phyloP scores from a whole-genome alignment of 2,329 filamentous ascomycete genomes.

The Botrytis medusae region DNA sequence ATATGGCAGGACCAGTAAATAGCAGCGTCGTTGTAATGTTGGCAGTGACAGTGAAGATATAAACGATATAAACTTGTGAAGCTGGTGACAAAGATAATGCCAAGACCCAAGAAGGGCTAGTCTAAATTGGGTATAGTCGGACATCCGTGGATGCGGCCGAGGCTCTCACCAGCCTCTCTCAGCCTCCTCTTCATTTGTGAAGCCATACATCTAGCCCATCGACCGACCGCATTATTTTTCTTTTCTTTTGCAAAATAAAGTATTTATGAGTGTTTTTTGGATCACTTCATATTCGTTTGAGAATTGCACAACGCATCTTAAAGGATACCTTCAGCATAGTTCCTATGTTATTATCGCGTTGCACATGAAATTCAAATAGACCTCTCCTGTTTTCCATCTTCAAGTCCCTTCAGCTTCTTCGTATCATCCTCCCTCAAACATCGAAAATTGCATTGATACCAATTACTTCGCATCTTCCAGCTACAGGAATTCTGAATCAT shows the following conservation, averaged over 20 bases:
- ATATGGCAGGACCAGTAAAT: not conserved
- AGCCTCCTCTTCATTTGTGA: slow-evolving; percentile 4
- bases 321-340: slow-evolving; percentile 1
- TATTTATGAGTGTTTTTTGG: not conserved
- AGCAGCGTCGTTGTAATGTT: not conserved
- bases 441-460: not conserved
- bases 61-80: not conserved
- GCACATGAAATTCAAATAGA: not conserved
- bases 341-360: not conserved
- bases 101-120: not conserved
- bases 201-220: not conserved
- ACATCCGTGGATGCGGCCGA: not conserved
- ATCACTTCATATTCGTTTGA: not conserved
- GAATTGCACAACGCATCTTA: not conserved
- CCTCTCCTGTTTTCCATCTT: slow-evolving; percentile 1
- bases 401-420: slow-evolving; percentile 4
- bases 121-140: not conserved
- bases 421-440: not conserved
- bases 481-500: not conserved
- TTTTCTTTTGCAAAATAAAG: slow-evolving; percentile 3
- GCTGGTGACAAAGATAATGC: slow-evolving; percentile 9
- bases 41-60: not conserved
- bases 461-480: not conserved
- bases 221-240: not conserved
- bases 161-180: slow-evolving; percentile 14